Evolutionary conservation across 164 flowering plant genomes (phyloP), one percentile per base, ranked within the genome.

Genomic region (Kalanchoe fedtschenkoi): DNA sequence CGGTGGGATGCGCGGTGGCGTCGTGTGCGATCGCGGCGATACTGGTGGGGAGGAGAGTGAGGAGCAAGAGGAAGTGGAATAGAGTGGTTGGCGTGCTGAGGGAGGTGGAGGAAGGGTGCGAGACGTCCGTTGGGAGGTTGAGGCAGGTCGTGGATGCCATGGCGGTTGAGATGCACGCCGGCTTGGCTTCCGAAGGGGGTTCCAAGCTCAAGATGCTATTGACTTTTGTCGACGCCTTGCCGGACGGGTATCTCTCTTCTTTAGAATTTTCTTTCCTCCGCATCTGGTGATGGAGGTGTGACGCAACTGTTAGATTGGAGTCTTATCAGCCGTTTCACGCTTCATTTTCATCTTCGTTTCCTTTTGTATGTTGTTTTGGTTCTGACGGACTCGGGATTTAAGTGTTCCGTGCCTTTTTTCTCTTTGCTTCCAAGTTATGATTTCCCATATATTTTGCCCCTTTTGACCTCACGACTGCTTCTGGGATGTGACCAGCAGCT

Each of bases 101-200:
- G 63, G 96, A 83, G 70, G 74, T 91, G 26, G 95, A 87, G 19
- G 84, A 81, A 47, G 81, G 69, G 21, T 89, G 92, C 60, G 76
- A 80, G 34, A 85, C 95, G 17, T 60, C 85, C 4, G 72, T 81
- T 2, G 79, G 75, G 58, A 72, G 88, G 72, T 61, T 91, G 65
- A 73, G 77, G 58, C 92, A 89, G 68, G 85, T 91, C n/a, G 98
- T 86, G 3, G 96, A 87, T 65, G 96, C 96, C 8, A 83, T 91
- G 96, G 91, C 95, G 38, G 96, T 87, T 24, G 98, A 91, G 86
- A 91, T 91, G 98, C 96, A 89, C 68, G 98, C 98, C 4, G 98
- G 98, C 8, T 68, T 91, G 66, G 98, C 93, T 1, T 87, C 96
- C 16, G 98, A 91, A 66, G 98, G 98, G 19, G 98, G 98, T 17